Base-by-base conservation (phyloP, 2,329 filamentous ascomycete genomes). In the Xylaria sp. region DNA sequence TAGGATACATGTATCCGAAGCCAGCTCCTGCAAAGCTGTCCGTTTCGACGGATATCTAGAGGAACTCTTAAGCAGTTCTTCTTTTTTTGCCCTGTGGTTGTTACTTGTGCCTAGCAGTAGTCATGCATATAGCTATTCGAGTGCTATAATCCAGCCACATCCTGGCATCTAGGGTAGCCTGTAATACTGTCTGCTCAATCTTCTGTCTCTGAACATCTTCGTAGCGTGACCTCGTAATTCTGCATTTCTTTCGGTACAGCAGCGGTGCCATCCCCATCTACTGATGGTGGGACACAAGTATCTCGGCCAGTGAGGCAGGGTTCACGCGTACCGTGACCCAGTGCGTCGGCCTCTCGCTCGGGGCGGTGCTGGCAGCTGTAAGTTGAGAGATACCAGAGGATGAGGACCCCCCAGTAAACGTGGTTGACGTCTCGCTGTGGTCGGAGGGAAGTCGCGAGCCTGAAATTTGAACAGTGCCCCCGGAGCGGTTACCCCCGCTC, bases 291-390 rank as follows among this genome's bases (percentile, higher is more conserved):
- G 25, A 9, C 2, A 18, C 12, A 39, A 58, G 3, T 23, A 67
- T 50, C 15, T 25, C 41, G 10, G 64, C 37, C 18, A 69, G 58
- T 31, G 55, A 9, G 15, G 37, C 48, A 6, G 64, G 63, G 18
- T 44, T 41, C n/a, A 60, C 46, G 12, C 39, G 48, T 12, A 64
- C 3, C 3, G 31, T 63, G 41, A 67, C 28, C 20, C 13, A 4
- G 28, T 55, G 46, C 25, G n/a, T 51, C 57, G 65, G 15, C 34
- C 1, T 12, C 37, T 44, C 48, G 44, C 31, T 50, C 34, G 46
- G 25, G 23, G 51, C 15, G 39, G 15, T 50, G 56, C 8, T 34
- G 12, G 18, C 46, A 18, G 55, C 44, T 20, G 25, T 55, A 23
- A 23, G 6, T 6, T 23, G 25, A 15, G 44, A 41, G 31, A 37